phyloP scores from a whole-genome alignment of 495 filamentous ascomycete species.

The Penicillium canariense region DNA sequence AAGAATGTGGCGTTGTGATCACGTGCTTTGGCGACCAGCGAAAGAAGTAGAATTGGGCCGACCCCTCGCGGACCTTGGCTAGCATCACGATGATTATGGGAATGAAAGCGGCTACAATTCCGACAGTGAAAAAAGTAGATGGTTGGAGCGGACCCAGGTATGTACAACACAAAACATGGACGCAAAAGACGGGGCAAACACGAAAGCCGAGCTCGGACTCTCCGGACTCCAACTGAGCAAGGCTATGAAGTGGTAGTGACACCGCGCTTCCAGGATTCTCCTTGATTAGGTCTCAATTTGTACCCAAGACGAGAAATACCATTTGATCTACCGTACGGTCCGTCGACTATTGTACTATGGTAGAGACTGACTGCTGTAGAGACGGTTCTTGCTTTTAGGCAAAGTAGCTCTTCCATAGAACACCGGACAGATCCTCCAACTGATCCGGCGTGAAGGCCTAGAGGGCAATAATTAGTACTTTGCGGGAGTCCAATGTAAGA shows the following conservation, averaged over 20 bases:
- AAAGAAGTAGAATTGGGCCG: too few species aligned
- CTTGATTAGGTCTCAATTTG: background rate
- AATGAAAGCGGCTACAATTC: background rate
- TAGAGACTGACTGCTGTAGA: background rate
- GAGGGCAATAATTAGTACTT: constrained; percentile 26
- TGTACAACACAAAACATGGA: constrained; percentile 4
- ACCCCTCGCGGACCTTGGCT: too few species aligned
- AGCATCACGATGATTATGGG: too few species aligned
- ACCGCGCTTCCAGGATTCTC: background rate
- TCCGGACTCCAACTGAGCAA: background rate
- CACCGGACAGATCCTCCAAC: constrained; percentile 91
- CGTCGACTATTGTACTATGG: too few species aligned
- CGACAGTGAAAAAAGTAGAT: background rate
- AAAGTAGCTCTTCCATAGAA: constrained; percentile 99
- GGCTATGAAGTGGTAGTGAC: background rate
- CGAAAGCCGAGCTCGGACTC: background rate
- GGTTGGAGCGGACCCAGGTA: constrained; percentile 1
- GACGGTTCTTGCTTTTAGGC: constrained; percentile 52
- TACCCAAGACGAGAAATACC: background rate
- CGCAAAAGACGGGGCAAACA: background rate
- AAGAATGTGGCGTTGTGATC: too few species aligned
- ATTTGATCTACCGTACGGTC: background rate
- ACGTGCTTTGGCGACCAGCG: too few species aligned
- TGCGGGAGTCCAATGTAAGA: background rate
- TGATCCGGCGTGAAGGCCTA: constrained; percentile 92